Conservation (phyloP, 495 filamentous ascomycete species). For the Cairneyella variabilis region DNA sequence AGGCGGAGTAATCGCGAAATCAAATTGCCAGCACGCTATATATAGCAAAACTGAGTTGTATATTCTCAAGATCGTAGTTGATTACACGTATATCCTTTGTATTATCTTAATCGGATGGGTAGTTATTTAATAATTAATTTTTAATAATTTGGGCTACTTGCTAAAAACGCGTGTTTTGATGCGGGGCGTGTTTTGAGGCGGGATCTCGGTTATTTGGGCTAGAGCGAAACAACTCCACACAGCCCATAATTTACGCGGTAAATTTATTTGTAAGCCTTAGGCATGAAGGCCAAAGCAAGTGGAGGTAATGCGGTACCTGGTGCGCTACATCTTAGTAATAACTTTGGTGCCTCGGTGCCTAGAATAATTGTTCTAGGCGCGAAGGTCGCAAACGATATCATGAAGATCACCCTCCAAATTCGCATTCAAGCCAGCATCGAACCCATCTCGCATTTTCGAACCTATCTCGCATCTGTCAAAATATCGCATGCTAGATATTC, state of each 20-base stretch:
- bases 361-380: background rate
- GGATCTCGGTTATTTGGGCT: background rate
- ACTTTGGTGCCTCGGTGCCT: background rate
- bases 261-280: background rate
- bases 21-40: background rate
- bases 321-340: background rate
- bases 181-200: no score
- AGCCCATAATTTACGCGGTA: background rate
- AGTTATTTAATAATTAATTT: no score
- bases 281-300: background rate
- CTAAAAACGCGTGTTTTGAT: no score
- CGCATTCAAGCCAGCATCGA: background rate
- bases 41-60: background rate
- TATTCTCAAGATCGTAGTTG: background rate
- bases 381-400: background rate
- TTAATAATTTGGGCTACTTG: no score
- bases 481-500: no score
- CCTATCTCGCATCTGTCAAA: background rate
- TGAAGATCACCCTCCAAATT: background rate
- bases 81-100: background rate
- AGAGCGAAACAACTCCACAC: background rate
- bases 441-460: background rate
- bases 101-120: background rate
- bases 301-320: background rate
- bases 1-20: background rate